A percentile compares a stretch with the other conserved stretches of the same genome.
phyloP scores from a whole-genome alignment of 768 basidiomycete species.

The Macrolepiota dolichaula region DNA sequence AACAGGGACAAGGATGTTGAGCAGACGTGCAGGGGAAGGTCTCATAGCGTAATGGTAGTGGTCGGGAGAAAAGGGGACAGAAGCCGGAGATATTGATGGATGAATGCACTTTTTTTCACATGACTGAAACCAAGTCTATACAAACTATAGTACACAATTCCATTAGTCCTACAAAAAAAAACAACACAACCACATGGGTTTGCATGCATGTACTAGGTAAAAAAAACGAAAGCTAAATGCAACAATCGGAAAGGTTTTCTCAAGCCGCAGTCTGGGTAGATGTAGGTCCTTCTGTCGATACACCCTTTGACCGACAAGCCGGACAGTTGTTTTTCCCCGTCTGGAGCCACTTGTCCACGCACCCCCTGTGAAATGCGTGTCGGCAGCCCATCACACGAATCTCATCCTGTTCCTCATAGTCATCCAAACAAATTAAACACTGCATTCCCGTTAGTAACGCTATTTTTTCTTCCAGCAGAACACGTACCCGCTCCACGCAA shows the following conservation, averaged over 20 bases:
- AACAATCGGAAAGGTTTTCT: too few species aligned
- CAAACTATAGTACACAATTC: neutral
- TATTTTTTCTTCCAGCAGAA: neutral
- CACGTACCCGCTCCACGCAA: constrained; percentile 73
- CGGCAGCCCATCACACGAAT: constrained; percentile 78
- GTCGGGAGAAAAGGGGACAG: neutral
- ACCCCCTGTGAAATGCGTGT: constrained; percentile 87
- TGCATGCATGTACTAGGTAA: too few species aligned
- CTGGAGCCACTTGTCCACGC: constrained; percentile 87
- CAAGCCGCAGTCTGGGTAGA: neutral
- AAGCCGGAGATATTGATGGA: neutral
- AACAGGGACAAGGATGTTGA: constrained; percentile 92
- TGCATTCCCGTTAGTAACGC: constrained; percentile 21
- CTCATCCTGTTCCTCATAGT: constrained; percentile 76
- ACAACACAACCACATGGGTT: neutral
- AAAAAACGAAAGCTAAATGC: constrained; percentile 1
- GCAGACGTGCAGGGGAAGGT: constrained; percentile 63
- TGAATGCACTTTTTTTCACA: neutral
- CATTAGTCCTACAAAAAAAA: neutral
- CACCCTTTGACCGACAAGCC: constrained; percentile 68
- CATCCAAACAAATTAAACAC: constrained; percentile 87
- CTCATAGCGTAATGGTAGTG: constrained; percentile 51
- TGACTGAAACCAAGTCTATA: neutral
- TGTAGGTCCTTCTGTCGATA: constrained; percentile 3
- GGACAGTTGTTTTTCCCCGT: constrained; percentile 89